Conservation (phyloP, 2,329 filamentous ascomycete genomes). For the Colletotrichum horii region DNA sequence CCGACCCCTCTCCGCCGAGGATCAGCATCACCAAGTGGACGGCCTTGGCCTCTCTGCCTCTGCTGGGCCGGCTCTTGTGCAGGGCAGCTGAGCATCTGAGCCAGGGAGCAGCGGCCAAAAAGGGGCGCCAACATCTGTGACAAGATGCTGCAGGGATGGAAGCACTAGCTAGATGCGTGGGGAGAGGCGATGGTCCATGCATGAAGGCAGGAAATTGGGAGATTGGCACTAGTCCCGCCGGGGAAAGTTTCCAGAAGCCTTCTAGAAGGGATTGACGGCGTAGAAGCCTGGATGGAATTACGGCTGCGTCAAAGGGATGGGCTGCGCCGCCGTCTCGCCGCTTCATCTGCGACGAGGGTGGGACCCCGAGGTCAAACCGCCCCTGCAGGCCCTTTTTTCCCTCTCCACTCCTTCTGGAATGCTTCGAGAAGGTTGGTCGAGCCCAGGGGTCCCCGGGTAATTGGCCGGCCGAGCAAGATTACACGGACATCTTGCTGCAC, state of each 20-base stretch:
- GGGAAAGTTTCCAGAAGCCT: slow-evolving; percentile 42
- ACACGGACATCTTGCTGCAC: slow-evolving; percentile 18
- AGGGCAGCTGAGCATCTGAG: slow-evolving; percentile 1
- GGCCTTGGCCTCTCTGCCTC: background rate
- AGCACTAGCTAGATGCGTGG: slow-evolving; percentile 29
- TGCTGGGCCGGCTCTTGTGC: background rate
- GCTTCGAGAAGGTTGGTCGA: slow-evolving; percentile 20
- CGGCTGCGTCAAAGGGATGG: slow-evolving; percentile 9
- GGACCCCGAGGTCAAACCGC: slow-evolving; percentile 1
- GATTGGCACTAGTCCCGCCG: slow-evolving; percentile 30
- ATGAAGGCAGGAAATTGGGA: slow-evolving; percentile 28
- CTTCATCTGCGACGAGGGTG: slow-evolving; percentile 21
- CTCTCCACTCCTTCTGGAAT: slow-evolving; percentile 17
- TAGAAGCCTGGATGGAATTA: slow-evolving; percentile 11
- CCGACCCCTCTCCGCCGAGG: background rate
- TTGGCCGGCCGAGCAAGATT: slow-evolving; percentile 12
- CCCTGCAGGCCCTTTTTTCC: background rate
- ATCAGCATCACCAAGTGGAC: background rate
- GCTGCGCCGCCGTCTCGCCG: slow-evolving; percentile 14
- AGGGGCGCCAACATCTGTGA: slow-evolving; percentile 19
- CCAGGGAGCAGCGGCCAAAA: slow-evolving; percentile 1
- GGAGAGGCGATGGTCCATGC: slow-evolving; percentile 28
- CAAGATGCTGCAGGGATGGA: slow-evolving; percentile 5
- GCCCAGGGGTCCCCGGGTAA: slow-evolving; percentile 5
- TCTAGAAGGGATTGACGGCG: slow-evolving; percentile 22